phyloP scores from a whole-genome alignment of 306 rosid species.

The Crataegus laevigata region DNA sequence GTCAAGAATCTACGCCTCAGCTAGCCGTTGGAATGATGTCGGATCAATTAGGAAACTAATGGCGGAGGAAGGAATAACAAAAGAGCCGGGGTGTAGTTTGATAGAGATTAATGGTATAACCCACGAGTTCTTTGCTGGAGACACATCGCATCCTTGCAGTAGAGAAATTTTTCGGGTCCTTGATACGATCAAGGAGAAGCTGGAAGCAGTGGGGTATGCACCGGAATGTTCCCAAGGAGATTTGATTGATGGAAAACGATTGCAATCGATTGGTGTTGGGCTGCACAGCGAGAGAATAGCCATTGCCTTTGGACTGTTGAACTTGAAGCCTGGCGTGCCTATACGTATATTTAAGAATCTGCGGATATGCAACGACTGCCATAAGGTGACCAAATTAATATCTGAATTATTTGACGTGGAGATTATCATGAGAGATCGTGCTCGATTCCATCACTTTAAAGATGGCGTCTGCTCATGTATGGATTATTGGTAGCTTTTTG shows the following conservation, averaged over 20 bases:
- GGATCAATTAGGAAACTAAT: slow-evolving; percentile 63
- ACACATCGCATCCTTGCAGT: slow-evolving; percentile 56
- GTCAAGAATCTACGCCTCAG: slow-evolving; percentile 72
- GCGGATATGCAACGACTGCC: slow-evolving; percentile 67
- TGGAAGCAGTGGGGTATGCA: slow-evolving; percentile 37
- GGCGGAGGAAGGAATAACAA: slow-evolving; percentile 47
- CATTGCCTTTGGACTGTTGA: slow-evolving; percentile 64
- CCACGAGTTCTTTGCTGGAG: slow-evolving; percentile 81
- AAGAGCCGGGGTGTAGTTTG: slow-evolving; percentile 71
- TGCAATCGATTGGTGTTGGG: slow-evolving; percentile 11
- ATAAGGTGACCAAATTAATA: slow-evolving; percentile 50
- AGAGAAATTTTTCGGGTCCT: slow-evolving; percentile 39
- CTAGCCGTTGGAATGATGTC: slow-evolving; percentile 61
- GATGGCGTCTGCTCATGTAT: slow-evolving; percentile 68
- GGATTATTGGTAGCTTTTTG: slow-evolving; percentile 48
- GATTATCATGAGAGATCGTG: slow-evolving; percentile 64
- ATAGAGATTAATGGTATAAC: slow-evolving; percentile 57
- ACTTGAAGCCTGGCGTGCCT: slow-evolving; percentile 37
- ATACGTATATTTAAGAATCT: slow-evolving; percentile 68
- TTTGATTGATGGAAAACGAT: too few relatives aligned
- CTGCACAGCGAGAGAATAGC: slow-evolving; percentile 76
- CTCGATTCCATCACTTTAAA: slow-evolving; percentile 62
- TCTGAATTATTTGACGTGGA: slow-evolving; percentile 45
- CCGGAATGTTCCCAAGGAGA: slow-evolving; percentile 16
- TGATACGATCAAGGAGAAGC: not conserved